Base-by-base conservation (phyloP, 495 filamentous ascomycete genomes). In the Sporormia fimetaria region DNA sequence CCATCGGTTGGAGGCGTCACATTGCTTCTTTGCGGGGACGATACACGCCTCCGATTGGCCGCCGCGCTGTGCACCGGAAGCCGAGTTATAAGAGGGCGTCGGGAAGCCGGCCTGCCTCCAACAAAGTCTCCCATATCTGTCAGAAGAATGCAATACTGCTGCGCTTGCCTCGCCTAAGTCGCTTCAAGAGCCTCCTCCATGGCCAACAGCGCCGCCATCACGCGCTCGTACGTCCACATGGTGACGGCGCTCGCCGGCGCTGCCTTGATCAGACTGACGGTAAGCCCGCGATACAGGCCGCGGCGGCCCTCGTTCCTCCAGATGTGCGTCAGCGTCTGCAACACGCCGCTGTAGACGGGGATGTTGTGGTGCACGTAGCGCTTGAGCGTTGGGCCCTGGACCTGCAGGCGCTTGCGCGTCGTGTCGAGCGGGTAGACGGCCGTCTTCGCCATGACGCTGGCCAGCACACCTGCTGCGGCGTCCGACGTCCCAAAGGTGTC, bases 141-240 rank as follows among this genome's bases (percentile, higher is more conserved):
- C n/a, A n/a, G n/a, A n/a, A n/a, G n/a, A n/a, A n/a, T n/a, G n/a
- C n/a, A n/a, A n/a, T n/a, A n/a, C n/a, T n/a, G n/a, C n/a, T n/a
- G n/a, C n/a, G n/a, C n/a, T n/a, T n/a, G n/a, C n/a, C 38, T 14
- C 31, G 11, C 21, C 14, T 35, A 31, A 35, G 17, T 37, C 37
- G 30, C 15, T 11, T 41, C 37, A 11, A 2, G 14, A 11, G 9
- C 23, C 16, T 37, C 6, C 24, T 51, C 44, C 34, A 37, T 24
- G 9, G 16, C 36, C 29, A 43, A 17, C 50, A 59, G 23, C 4
- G 45, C 30, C 6, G 26, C 44, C 48, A 65, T 47, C 4, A 69
- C 71, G 49, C 74, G 62, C 63, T 95, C 90, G 63, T 95, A 96
- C 1, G 88, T 95, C 90, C 92, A 99, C 83, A 99, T 90, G 0